Conservation (phyloP, 2,329 filamentous ascomycete genomes). For the Tolypocladium amazonense region DNA sequence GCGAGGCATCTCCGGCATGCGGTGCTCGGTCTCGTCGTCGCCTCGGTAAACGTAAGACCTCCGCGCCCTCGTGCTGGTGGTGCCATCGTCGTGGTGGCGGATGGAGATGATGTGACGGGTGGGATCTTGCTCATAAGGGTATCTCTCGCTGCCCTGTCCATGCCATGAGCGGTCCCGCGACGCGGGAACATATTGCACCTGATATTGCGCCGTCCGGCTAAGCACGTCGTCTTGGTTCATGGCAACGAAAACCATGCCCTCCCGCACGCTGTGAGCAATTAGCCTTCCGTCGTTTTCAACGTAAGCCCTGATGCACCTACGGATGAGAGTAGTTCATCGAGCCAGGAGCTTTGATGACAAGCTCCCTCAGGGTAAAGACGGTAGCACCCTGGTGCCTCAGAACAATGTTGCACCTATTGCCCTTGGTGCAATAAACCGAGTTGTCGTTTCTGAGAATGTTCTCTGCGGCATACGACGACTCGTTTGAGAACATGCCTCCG, state of each 20-base stretch:
- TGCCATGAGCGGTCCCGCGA: constrained; percentile 7
- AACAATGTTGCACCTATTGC: constrained; percentile 78
- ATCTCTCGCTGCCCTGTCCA: constrained; percentile 8
- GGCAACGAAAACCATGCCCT: constrained; percentile 84
- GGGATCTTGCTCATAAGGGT: constrained; percentile 7
- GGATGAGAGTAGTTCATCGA: constrained; percentile 69
- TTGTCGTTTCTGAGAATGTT: constrained; percentile 77
- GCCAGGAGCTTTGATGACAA: constrained; percentile 79
- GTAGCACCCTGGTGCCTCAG: constrained; percentile 71
- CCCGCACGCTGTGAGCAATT: constrained; percentile 53
- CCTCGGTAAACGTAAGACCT: constrained; percentile 31
- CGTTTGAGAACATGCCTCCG: constrained; percentile 60
- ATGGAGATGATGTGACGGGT: constrained; percentile 35
- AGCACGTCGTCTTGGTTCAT: constrained; percentile 75
- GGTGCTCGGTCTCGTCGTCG: constrained; percentile 30
- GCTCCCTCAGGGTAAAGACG: constrained; percentile 72
- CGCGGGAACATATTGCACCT: constrained; percentile 50
- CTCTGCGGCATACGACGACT: constrained; percentile 55
- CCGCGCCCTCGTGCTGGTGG: constrained; percentile 33
- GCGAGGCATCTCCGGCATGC: constrained; percentile 43
- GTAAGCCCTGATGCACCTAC: constrained; percentile 41
- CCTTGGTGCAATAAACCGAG: constrained; percentile 83
- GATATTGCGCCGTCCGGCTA: constrained; percentile 61
- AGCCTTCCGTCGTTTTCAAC: not conserved
- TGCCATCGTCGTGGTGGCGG: constrained; percentile 41